Base-by-base conservation (phyloP, 306 rosid genomes). In the Calophaca sinica region DNA sequence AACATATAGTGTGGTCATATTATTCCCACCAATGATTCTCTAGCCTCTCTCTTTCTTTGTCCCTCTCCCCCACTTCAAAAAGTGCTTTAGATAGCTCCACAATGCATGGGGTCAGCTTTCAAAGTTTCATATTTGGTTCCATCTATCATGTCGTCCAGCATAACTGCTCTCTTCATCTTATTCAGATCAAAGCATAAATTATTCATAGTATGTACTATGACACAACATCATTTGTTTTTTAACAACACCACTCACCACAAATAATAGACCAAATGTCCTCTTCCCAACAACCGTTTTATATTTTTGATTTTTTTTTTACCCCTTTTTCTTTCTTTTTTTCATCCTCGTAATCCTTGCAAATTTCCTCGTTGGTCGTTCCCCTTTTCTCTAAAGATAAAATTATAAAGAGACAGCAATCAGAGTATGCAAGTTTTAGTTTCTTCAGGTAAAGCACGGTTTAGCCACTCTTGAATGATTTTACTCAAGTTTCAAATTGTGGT, bases 41-140 rank as follows among this genome's bases (percentile, higher is more conserved):
- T 51, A 14, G 41, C 73, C 46, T 66, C 73, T 46, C 52, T 53
- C 78, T 50, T 48, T 60, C 66, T 76, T 6, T 72, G 62, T 76
- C 67, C 53, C 72, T 55, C 50, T 48, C 36, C 70, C 62, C 81
- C 85, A 67, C 74, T 68, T 59, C 44, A 76, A 81, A 20, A 80
- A 81, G 63, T 50, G 76, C 48, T 78, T 85, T 78, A 79, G 84
- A 85, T 85, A 75, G 85, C 72, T 79, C 76, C 85, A 75, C 55
- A 69, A 53, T 82, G 85, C 74, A 79, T 79, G 86, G 90, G 85
- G 87, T 73, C 83, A 50, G 79, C 62, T 80, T 75, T 73, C 84
- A 63, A 68, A 71, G 88, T 75, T 79, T 78, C 86, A 82, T 39
- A 76, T 71, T 81, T 85, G 86, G 80, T 70, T 70, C 73, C 79